These are phyloP conservation scores for Xylaria arbuscula DNA, from an alignment of 2,329 filamentous ascomycete genomes.

Conservation along the genomic window DNA sequence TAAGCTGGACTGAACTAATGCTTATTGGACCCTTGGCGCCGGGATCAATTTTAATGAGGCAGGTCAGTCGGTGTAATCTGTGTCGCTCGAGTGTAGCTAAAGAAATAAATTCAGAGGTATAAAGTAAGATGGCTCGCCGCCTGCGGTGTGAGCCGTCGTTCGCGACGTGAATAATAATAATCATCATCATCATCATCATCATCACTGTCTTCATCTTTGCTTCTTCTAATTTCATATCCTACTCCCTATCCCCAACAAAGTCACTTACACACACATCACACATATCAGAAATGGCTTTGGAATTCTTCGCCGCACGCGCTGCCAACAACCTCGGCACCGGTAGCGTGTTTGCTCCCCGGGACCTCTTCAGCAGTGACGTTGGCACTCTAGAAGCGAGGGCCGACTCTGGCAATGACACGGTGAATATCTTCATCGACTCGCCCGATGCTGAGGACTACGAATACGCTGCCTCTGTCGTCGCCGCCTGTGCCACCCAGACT, in stretches of 20 bases:
- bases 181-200: not conserved
- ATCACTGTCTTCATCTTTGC: not conserved
- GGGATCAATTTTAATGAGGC: constrained; percentile 10
- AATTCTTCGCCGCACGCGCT: constrained; percentile 30
- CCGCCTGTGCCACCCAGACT: constrained; percentile 22
- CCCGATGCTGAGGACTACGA: constrained; percentile 5
- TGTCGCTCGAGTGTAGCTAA: not conserved
- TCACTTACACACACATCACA: not conserved
- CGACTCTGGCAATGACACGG: not conserved
- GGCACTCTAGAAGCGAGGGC: constrained; percentile 7
- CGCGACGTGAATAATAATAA: not conserved
- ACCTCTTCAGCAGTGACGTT: not conserved
- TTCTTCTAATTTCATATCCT: not conserved
- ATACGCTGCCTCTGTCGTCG: constrained; percentile 35
- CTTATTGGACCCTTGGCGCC: constrained; percentile 6
- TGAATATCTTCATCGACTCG: constrained; percentile 33
- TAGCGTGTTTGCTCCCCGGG: constrained; percentile 15
- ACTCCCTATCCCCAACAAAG: not conserved
- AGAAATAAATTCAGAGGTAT: constrained; percentile 13
- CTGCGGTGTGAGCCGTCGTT: not conserved
- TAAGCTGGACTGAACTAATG: constrained; percentile 8
- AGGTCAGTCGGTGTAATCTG: constrained; percentile 11
- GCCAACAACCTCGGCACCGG: constrained; percentile 12
- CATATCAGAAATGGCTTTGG: constrained; percentile 25
- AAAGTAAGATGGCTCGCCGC: constrained; percentile 23